These are phyloP conservation scores for Scenedesmus sp. DNA, from an alignment of 163 green algal genomes.

Conservation along the genomic window DNA sequence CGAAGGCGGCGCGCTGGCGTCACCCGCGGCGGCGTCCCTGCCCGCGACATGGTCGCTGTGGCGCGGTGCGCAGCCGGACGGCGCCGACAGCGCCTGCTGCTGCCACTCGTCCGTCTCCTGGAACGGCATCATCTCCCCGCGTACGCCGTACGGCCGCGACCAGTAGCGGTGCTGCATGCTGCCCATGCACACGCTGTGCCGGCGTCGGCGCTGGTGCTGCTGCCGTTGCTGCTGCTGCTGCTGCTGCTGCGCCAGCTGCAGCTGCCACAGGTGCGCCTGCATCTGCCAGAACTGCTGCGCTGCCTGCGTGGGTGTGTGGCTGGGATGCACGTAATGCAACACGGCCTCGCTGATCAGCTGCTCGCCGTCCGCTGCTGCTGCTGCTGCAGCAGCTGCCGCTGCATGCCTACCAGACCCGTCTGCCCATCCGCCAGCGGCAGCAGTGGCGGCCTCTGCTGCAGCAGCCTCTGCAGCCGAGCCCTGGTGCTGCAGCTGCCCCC, in stretches of 20 bases:
- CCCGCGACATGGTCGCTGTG: background rate
- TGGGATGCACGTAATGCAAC: background rate
- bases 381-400: too few relatives aligned
- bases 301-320: background rate
- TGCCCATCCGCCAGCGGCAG: background rate
- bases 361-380: background rate
- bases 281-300: conserved; percentile 2
- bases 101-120: conserved; percentile 4
- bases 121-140: conserved; percentile 35
- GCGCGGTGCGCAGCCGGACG: background rate
- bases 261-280: background rate
- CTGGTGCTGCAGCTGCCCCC: background rate
- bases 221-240: conserved; percentile 8
- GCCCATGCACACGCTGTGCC: conserved; percentile 42
- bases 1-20: background rate
- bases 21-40: background rate
- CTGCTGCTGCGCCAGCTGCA: conserved; percentile 23
- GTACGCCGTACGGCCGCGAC: background rate
- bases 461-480: background rate
- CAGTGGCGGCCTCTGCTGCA: background rate
- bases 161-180: conserved; percentile 7
- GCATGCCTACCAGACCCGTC: background rate
- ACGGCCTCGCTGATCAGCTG: background rate
- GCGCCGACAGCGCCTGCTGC: background rate
- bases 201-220: background rate